Evolutionary conservation across 2,329 filamentous ascomycete species (phyloP), one percentile per base, ranked within the genome.

Genomic region (Venturia carpophila): DNA sequence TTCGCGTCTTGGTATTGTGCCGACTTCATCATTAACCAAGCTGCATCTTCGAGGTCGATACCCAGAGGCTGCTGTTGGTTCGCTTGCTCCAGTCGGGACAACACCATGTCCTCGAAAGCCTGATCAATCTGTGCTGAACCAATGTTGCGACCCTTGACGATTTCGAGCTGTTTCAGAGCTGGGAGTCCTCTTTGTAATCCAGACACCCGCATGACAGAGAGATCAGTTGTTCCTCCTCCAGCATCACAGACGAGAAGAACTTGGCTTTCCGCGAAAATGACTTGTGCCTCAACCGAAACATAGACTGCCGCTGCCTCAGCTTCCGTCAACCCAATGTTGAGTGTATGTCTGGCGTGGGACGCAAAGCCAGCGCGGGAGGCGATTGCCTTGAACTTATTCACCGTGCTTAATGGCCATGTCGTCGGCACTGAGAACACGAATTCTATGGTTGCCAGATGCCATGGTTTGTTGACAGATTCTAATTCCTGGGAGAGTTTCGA

Each of bases 401-500:
- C 79, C 1, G 80, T 79, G 9, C 76, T 75, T 66, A 80, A 74
- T 1, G 74, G 79, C 83, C 83, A 85, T 0, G 83, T 84, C 1
- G 83, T 85, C 0, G 83, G 83, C 0, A 84, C 82, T 58, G 80
- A 82, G 71, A 85, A 85, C 10, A 84, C 72, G 68, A 84, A 85
- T 47, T 80, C 77, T 1, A 85, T 78, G 0, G 73, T 73, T 64
- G 81, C 75, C 47, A 70, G 71, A n/a, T 69, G 70, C 81, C 81
- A 83, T 13, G 78, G 77, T 64, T 52, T 70, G 37, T 71, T 73
- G 52, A 58, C 52, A 69, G 75, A 77, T 17, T 81, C 75, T 0
- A 75, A 77, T 45, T 79, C 76, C 0, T 69, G 65, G 11, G 70
- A 70, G 1, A 76, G 66, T 30, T 73, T 74, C 66, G 71, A 70